Conservation (phyloP, 2,329 filamentous ascomycete species). For the Colletotrichum graminicola region DNA sequence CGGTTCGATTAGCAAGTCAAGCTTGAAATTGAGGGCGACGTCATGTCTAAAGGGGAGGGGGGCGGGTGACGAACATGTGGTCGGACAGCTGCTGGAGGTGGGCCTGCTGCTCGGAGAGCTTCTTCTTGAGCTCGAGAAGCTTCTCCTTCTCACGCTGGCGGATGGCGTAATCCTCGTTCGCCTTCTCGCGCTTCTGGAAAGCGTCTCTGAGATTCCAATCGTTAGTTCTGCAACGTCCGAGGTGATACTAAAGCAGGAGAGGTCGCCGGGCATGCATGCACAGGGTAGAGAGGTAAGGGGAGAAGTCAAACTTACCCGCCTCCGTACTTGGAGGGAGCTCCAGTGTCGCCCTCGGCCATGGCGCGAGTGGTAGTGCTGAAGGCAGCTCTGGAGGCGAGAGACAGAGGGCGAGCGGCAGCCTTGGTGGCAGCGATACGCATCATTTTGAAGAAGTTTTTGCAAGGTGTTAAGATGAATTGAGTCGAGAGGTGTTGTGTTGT, state of each 20-base stretch:
- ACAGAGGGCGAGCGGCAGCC: slow-evolving; percentile 65
- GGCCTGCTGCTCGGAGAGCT: slow-evolving; percentile 80
- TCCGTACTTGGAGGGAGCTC: slow-evolving; percentile 67
- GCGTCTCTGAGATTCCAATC: slow-evolving; percentile 73
- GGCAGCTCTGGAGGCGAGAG: slow-evolving; percentile 62
- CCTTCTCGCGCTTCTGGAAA: slow-evolving; percentile 92
- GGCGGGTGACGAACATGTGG: slow-evolving; percentile 79
- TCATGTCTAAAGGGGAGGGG: slow-evolving; percentile 7
- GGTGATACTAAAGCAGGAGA: not conserved
- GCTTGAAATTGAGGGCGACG: not conserved
- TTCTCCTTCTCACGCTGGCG: slow-evolving; percentile 90
- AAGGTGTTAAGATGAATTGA: slow-evolving; percentile 35
- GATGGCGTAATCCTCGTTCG: slow-evolving; percentile 87
- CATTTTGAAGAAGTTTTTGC: slow-evolving; percentile 61
- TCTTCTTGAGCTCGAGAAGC: slow-evolving; percentile 80
- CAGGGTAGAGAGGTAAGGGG: not conserved
- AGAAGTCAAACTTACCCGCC: slow-evolving; percentile 62
- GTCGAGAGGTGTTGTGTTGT: slow-evolving; percentile 19
- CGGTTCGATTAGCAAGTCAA: slow-evolving; percentile 27
- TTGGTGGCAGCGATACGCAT: slow-evolving; percentile 74
- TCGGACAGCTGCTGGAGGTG: slow-evolving; percentile 88
- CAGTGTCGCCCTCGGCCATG: slow-evolving; percentile 79
- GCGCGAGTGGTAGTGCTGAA: slow-evolving; percentile 73
- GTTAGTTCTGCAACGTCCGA: slow-evolving; percentile 3
- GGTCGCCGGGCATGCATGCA: not conserved